Percentiles rank a stretch among this genome's conserved stretches.
These are phyloP conservation scores for Pseudonitzschia delicatissima DNA, from an alignment of 108 stramenopile species.

Conservation along the genomic window DNA sequence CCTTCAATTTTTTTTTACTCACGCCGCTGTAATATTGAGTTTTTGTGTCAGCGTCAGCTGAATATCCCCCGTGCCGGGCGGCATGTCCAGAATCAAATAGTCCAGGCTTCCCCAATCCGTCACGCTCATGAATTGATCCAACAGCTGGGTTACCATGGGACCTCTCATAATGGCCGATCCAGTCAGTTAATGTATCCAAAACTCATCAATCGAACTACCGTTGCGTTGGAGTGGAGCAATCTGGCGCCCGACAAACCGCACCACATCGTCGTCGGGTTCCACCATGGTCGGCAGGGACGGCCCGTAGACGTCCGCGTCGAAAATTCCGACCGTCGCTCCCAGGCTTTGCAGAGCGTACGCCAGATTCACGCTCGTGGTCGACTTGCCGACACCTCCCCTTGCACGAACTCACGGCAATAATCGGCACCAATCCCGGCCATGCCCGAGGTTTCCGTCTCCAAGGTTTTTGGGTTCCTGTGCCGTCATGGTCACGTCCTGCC, in stretches of 20 bases:
- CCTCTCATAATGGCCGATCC: constrained; percentile 87
- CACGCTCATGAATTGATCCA: constrained; percentile 89
- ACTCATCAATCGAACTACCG: constrained; percentile 82
- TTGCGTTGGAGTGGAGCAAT: constrained; percentile 77
- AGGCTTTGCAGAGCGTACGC: constrained; percentile 83
- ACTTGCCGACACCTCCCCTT: constrained; percentile 98
- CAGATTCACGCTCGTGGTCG: constrained; percentile 94
- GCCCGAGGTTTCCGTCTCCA: constrained; percentile 52
- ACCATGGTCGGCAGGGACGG: constrained; percentile 89
- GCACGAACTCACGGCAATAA: constrained; percentile 82
- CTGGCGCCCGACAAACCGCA: constrained; percentile 74
- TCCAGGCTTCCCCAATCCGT: constrained; percentile 97
- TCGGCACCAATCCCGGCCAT: constrained; percentile 71
- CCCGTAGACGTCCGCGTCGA: constrained; percentile 97
- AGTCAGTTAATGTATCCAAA: constrained; percentile 89
- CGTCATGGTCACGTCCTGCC: constrained; percentile 53
- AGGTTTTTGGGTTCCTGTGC: constrained; percentile 39
- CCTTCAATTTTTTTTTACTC: too few species aligned
- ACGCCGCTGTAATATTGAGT: constrained; percentile 87
- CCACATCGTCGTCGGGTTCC: constrained; percentile 67
- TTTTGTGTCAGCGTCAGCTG: constrained; percentile 93
- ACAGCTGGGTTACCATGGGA: constrained; percentile 87
- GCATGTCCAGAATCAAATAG: constrained; percentile 97
- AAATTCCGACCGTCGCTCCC: constrained; percentile 87
- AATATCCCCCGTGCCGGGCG: constrained; percentile 98